A percentile compares a stretch with the other conserved stretches of the same genome.
These are phyloP conservation scores for Cyberlindnera veronae DNA, from an alignment of 805 yeast genomes.

Conservation along the genomic window DNA sequence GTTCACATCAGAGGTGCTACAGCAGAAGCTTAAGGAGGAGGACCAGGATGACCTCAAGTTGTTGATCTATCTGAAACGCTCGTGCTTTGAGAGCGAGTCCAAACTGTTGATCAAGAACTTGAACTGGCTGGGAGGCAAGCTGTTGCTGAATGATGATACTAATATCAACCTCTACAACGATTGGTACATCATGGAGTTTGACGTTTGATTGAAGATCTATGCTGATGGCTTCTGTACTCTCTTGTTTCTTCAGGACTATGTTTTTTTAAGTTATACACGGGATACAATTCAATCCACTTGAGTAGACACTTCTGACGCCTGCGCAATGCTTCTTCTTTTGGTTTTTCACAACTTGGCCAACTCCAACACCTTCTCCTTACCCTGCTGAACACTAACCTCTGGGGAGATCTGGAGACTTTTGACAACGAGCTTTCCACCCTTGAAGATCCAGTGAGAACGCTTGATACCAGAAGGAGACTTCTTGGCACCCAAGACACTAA, in stretches of 20 bases:
- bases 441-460: conserved; percentile 91
- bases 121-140: conserved; percentile 28
- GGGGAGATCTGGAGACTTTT: conserved; percentile 44
- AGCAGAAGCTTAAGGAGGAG: conserved; percentile 6
- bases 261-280: no score
- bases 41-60: conserved; percentile 16
- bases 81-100: conserved; percentile 24
- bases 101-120: conserved; percentile 24
- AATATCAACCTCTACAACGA: conserved; percentile 23
- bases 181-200: conserved; percentile 30
- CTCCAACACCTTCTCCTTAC: conserved; percentile 51
- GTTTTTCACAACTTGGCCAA: conserved; percentile 28
- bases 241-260: background rate
- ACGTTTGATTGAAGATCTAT: conserved; percentile 14
- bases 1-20: conserved; percentile 21
- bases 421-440: conserved; percentile 60
- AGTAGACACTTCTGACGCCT: no score
- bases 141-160: conserved; percentile 20
- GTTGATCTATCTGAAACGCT: conserved; percentile 22
- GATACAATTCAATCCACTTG: no score
- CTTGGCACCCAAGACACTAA: conserved; percentile 77
- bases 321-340: background rate
- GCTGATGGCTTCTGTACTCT: background rate
- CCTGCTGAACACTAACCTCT: conserved; percentile 55
- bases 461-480: conserved; percentile 73